These are phyloP conservation scores for Daldinia childiae DNA, from an alignment of 495 filamentous ascomycete species.

Conservation along the genomic window DNA sequence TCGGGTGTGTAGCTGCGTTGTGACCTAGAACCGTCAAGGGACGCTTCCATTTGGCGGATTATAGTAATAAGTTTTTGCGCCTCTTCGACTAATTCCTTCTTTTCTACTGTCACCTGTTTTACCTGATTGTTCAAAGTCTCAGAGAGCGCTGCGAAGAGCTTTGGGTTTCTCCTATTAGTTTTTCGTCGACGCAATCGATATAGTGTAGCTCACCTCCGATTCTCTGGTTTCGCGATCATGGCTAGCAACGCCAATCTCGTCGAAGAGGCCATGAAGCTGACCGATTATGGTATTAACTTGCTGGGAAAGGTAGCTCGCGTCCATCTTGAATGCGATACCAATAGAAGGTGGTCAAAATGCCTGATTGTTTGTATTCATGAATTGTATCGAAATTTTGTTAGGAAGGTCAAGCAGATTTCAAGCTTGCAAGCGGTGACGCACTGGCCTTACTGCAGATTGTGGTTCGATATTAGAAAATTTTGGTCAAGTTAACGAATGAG, in stretches of 20 bases:
- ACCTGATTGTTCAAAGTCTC: slow-evolving; percentile 88
- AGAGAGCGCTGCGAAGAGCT: slow-evolving; percentile 89
- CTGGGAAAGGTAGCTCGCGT: slow-evolving; percentile 88
- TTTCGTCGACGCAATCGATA: slow-evolving; percentile 11
- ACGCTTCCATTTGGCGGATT: slow-evolving; percentile 93
- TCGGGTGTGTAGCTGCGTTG: slow-evolving; percentile 61
- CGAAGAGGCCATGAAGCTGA: slow-evolving; percentile 91
- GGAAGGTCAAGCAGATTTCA: slow-evolving; percentile 11
- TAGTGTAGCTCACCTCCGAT: slow-evolving; percentile 70
- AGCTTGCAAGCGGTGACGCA: slow-evolving; percentile 22
- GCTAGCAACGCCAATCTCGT: slow-evolving; percentile 90
- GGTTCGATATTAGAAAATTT: slow-evolving; percentile 14
- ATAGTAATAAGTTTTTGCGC: slow-evolving; percentile 83
- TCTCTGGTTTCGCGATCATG: slow-evolving; percentile 92
- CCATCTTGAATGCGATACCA: slow-evolving; percentile 65
- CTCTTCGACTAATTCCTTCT: slow-evolving; percentile 85
- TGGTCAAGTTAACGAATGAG: slow-evolving; percentile 1
- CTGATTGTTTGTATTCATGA: slow-evolving; percentile 20
- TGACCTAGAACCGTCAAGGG: slow-evolving; percentile 77
- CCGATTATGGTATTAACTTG: slow-evolving; percentile 92
- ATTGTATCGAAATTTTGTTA: slow-evolving; percentile 3
- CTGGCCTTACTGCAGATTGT: slow-evolving; percentile 15
- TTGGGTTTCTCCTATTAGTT: slow-evolving; percentile 43
- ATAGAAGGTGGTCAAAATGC: slow-evolving; percentile 9
- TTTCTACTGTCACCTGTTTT: slow-evolving; percentile 80